phyloP scores from a whole-genome alignment of 176 grass and related monocot genomes.

The Paspalum notatum region DNA sequence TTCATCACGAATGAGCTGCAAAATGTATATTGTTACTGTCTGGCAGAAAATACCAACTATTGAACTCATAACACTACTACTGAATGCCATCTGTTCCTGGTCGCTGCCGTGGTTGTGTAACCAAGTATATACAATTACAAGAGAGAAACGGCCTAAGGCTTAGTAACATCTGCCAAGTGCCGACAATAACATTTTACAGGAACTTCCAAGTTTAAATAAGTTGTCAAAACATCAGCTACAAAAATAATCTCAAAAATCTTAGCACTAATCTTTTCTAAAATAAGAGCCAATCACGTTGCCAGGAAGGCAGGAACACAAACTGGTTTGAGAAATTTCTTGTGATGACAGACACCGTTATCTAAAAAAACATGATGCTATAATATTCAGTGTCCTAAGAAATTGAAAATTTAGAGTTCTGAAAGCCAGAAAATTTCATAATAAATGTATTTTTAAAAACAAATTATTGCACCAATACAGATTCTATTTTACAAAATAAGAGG shows the following conservation, averaged over 20 bases:
- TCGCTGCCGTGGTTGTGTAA: not conserved
- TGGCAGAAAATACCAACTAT: not conserved
- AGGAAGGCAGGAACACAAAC: not conserved
- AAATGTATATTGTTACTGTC: slow-evolving; percentile 9
- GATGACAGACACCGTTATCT: not conserved
- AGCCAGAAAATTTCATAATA: not conserved
- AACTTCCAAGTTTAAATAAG: not conserved
- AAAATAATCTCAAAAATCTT: not conserved
- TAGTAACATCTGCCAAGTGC: not conserved
- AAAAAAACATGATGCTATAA: not conserved
- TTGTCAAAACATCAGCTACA: not conserved
- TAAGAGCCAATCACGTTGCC: not conserved
- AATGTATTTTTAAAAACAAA: not conserved
- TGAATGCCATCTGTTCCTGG: not conserved
- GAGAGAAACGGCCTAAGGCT: not conserved
- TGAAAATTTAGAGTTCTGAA: not conserved
- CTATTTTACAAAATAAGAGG: not conserved
- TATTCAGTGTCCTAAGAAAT: not conserved
- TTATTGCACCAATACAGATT: not conserved
- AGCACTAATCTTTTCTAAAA: not conserved
- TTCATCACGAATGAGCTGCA: slow-evolving; percentile 90
- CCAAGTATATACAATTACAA: not conserved
- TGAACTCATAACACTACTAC: not conserved
- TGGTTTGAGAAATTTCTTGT: not conserved
- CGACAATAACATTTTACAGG: not conserved